phyloP scores from a whole-genome alignment of 768 basidiomycete species.

The Tubosaeta brunneosetosa region DNA sequence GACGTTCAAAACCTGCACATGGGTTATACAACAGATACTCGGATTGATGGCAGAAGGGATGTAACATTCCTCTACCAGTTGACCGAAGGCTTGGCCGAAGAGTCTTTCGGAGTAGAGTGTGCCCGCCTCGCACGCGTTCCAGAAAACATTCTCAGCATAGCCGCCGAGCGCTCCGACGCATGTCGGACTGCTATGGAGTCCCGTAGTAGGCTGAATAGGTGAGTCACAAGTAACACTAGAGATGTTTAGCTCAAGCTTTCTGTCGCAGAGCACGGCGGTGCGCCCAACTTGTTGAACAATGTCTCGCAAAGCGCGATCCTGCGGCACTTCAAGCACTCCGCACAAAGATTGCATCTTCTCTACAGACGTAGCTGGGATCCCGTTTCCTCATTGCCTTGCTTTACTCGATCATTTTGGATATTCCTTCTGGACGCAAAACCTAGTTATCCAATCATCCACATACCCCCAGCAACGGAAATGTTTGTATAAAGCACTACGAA shows the following conservation, averaged over 20 bases:
- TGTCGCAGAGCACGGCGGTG: conserved; percentile 26
- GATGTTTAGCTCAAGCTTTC: not conserved
- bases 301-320: conserved; percentile 18
- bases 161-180: conserved; percentile 48
- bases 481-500: not conserved
- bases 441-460: not conserved
- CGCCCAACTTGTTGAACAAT: conserved; percentile 24
- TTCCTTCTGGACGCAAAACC: too few species aligned
- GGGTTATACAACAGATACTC: conserved; percentile 67
- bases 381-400: not conserved
- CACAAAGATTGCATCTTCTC: conserved; percentile 7
- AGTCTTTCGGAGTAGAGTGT: conserved; percentile 92
- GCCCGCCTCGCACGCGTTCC: conserved; percentile 83
- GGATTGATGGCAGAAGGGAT: conserved; percentile 68
- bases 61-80: conserved; percentile 87
- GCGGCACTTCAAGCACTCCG: conserved; percentile 21
- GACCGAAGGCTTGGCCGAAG: conserved; percentile 65
- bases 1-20: conserved; percentile 81
- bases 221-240: conserved; percentile 7
- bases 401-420: too few species aligned
- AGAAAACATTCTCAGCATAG: conserved; percentile 58
- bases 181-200: conserved; percentile 53
- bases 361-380: conserved; percentile 5
- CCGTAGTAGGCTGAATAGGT: conserved; percentile 50
- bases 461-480: not conserved